Evolutionary conservation across 306 rosid species (phyloP), one percentile per base, ranked within the genome.

Genomic region (Adenanthera pavonina): DNA sequence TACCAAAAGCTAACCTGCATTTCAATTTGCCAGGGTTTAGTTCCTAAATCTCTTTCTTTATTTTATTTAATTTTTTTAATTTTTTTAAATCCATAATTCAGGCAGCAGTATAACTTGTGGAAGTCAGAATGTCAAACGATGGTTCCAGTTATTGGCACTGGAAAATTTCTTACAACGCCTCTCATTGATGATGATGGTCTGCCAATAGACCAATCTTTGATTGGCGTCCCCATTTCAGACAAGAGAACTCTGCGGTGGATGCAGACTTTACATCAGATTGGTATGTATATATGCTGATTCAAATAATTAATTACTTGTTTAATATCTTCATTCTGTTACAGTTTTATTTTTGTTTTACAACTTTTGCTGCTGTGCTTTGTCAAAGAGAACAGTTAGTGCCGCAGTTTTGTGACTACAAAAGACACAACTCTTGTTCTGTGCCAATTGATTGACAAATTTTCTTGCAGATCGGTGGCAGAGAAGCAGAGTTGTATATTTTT

Each of bases 71-170:
- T 25, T 60, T 57, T 44, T 40, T 56, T 64, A 35, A 78, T 80
- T 76, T 56, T 69, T n/a, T 61, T 79, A 79, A 67, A 69, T 86
- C 74, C 69, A 44, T 65, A 56, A 83, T 74, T 72, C 85, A 95
- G 97, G 97, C 92, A 93, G 84, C 91, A 86, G 80, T 95, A 95
- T 86, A 70, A 34, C 56, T 77, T 74, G 82, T 90, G 89, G 97
- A 95, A 92, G 87, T 90, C 89, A 76, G 93, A 95, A 86, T 95
- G 98, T 80, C 93, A 91, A 88, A 90, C 81, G 81, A 87, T 92
- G 85, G 97, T 89, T 68, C 92, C 97, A 43, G 79, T 66, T 75
- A 86, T 95, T 81, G 98, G 97, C 72, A 84, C 79, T 81, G 98
- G 97, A 83, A 90, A 89, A 79, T 88, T 87, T 86, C 38, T 92